phyloP scores from a whole-genome alignment of 306 rosid genomes.

The Vicia villosa region DNA sequence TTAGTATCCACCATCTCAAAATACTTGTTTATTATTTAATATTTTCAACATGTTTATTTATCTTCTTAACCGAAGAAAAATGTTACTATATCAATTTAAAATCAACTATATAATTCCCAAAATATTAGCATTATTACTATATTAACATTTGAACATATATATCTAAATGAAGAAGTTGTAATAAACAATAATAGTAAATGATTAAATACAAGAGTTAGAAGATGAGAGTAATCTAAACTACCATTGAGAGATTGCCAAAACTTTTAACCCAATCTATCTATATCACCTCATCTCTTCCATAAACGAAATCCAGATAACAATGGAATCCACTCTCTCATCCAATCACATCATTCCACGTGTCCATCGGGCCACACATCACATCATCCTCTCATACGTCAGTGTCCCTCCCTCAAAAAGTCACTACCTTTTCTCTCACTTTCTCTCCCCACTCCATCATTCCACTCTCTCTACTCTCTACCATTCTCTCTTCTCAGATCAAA shows the following conservation, averaged over 20 bases:
- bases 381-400: conserved; percentile 41
- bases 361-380: conserved; percentile 35
- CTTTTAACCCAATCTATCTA: conserved; percentile 32
- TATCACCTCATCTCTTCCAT: conserved; percentile 42
- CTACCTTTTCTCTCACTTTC: conserved; percentile 31
- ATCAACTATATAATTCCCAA: too few relatives aligned
- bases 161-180: too few relatives aligned
- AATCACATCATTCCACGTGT: conserved; percentile 50
- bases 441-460: neutral
- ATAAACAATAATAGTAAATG: neutral
- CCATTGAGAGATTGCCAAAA: conserved; percentile 9
- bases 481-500: neutral
- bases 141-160: too few relatives aligned
- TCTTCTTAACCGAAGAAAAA: too few relatives aligned
- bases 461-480: neutral
- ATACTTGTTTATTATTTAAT: too few relatives aligned
- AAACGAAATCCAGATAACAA: conserved; percentile 82
- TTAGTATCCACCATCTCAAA: too few relatives aligned
- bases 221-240: conserved; percentile 25
- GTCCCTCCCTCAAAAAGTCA: conserved; percentile 39
- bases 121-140: too few relatives aligned
- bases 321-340: conserved; percentile 55
- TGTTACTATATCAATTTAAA: too few relatives aligned
- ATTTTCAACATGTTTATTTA: too few relatives aligned
- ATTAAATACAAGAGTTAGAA: neutral